phyloP scores from a whole-genome alignment of 2,329 filamentous ascomycete genomes.

The Sphaerulina vaccinii region DNA sequence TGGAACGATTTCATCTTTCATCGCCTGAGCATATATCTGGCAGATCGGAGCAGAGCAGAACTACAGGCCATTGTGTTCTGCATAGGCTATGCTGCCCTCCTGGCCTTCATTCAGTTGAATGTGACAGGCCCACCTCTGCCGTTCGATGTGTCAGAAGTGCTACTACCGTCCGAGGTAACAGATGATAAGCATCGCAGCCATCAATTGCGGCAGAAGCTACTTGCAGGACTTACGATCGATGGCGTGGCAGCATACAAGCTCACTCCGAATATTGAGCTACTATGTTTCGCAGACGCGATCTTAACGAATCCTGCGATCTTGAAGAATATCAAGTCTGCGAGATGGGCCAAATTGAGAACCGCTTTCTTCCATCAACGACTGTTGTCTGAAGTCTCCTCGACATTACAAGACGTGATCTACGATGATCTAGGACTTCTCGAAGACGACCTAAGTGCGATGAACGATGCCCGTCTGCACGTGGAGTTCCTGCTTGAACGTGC shows the following conservation, averaged over 20 bases:
- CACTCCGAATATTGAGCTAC: slow-evolving; percentile 79
- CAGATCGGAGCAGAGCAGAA: slow-evolving; percentile 40
- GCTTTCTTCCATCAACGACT: slow-evolving; percentile 72
- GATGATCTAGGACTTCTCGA: slow-evolving; percentile 58
- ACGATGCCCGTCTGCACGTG: slow-evolving; percentile 51
- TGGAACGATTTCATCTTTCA: slow-evolving; percentile 51
- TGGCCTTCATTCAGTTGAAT: slow-evolving; percentile 80
- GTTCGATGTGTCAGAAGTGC: slow-evolving; percentile 51
- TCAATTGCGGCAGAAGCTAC: slow-evolving; percentile 56
- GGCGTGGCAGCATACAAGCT: slow-evolving; percentile 83
- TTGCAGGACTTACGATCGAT: slow-evolving; percentile 72
- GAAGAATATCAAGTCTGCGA: slow-evolving; percentile 46
- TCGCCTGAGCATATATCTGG: slow-evolving; percentile 41
- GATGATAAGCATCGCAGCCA: slow-evolving; percentile 34
- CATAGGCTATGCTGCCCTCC: slow-evolving; percentile 67
- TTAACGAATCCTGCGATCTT: slow-evolving; percentile 51
- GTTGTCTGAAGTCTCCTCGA: slow-evolving; percentile 61
- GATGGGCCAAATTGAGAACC: slow-evolving; percentile 68
- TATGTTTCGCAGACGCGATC: slow-evolving; percentile 69
- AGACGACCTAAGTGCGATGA: slow-evolving; percentile 36
- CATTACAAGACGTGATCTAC: slow-evolving; percentile 61
- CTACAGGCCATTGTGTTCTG: slow-evolving; percentile 48
- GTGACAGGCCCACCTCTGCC: slow-evolving; percentile 82
- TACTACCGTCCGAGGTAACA: slow-evolving; percentile 45
- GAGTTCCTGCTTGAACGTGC: slow-evolving; percentile 79